A percentile compares a stretch with the other conserved stretches of the same genome.
Conservation (phyloP, 768 basidiomycete species). For the Tephrocybe sp. region DNA sequence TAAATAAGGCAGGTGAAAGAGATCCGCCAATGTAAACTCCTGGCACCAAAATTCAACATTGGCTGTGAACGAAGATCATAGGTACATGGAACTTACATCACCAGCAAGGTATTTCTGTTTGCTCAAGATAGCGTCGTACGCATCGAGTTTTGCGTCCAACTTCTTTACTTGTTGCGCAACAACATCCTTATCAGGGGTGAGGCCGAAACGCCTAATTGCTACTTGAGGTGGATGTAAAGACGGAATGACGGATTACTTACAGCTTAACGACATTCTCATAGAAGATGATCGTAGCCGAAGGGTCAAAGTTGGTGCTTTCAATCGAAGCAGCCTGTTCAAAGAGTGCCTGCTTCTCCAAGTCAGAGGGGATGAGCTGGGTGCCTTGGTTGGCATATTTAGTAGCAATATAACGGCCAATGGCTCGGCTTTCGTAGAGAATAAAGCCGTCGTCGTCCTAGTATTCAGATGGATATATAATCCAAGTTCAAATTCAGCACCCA, state of each 20-base stretch:
- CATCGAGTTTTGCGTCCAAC: slow-evolving; percentile 43
- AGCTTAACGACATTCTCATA: slow-evolving; percentile 49
- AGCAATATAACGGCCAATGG: slow-evolving; percentile 58
- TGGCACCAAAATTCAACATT: slow-evolving; percentile 12
- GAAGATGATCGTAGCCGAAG: slow-evolving; percentile 36
- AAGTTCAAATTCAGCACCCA: background rate
- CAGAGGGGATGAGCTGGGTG: slow-evolving; percentile 45
- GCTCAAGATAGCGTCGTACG: slow-evolving; percentile 52
- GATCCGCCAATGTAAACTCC: slow-evolving; percentile 44
- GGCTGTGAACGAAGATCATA: background rate
- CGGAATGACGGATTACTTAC: slow-evolving; percentile 30
- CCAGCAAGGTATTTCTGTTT: slow-evolving; percentile 60
- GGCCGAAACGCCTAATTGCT: background rate
- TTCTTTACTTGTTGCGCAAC: slow-evolving; percentile 21
- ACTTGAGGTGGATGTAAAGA: background rate
- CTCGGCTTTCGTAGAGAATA: slow-evolving; percentile 61
- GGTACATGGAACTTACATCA: slow-evolving; percentile 32
- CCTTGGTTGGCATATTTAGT: slow-evolving; percentile 53
- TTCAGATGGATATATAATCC: background rate
- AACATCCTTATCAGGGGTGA: slow-evolving; percentile 1
- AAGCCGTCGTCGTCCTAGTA: slow-evolving; percentile 59
- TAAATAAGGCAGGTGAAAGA: slow-evolving; percentile 44
- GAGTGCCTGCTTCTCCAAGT: slow-evolving; percentile 34
- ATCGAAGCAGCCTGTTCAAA: slow-evolving; percentile 52
- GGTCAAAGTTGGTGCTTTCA: slow-evolving; percentile 54